phyloP scores from a whole-genome alignment of 805 yeast genomes.

The Candida sanyiensis region DNA sequence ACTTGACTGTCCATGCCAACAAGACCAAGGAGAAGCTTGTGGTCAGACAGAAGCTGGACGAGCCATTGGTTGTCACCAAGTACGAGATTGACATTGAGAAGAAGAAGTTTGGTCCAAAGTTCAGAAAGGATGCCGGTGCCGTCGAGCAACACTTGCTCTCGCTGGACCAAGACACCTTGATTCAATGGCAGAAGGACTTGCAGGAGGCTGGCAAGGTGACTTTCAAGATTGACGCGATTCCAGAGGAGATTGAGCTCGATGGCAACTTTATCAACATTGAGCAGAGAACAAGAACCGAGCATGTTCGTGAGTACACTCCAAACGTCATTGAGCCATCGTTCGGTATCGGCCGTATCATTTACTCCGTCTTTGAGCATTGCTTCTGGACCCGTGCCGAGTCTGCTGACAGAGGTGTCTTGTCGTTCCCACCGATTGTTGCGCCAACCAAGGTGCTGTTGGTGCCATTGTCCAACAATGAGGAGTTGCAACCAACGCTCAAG shows the following conservation, averaged over 20 bases:
- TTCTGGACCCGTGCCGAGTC: conserved; percentile 95
- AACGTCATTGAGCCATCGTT: conserved; percentile 98
- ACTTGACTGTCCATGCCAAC: conserved; percentile 89
- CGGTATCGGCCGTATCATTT: conserved; percentile 96
- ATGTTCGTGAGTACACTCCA: conserved; percentile 92
- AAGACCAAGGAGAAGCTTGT: conserved; percentile 92
- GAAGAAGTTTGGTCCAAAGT: conserved; percentile 96
- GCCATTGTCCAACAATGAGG: conserved; percentile 83
- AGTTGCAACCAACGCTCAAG: conserved; percentile 68
- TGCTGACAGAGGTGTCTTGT: conserved; percentile 79
- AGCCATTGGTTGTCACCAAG: conserved; percentile 76
- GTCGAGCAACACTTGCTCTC: conserved; percentile 75
- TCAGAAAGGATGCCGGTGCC: conserved; percentile 93
- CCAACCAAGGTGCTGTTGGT: conserved; percentile 96
- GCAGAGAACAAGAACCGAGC: conserved; percentile 76
- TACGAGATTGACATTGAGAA: conserved; percentile 84
- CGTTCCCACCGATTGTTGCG: conserved; percentile 92
- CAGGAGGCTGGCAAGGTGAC: conserved; percentile 53
- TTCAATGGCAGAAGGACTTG: conserved; percentile 67
- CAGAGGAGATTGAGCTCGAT: conserved; percentile 65
- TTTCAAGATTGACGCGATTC: conserved; percentile 61
- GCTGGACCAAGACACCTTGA: conserved; percentile 82
- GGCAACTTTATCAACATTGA: conserved; percentile 66
- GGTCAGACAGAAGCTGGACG: conserved; percentile 84
- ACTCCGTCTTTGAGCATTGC: conserved; percentile 87